Evolutionary conservation across 164 flowering plant species (phyloP), one percentile per base, ranked within the genome.

Genomic region (Pachysandra terminalis): DNA sequence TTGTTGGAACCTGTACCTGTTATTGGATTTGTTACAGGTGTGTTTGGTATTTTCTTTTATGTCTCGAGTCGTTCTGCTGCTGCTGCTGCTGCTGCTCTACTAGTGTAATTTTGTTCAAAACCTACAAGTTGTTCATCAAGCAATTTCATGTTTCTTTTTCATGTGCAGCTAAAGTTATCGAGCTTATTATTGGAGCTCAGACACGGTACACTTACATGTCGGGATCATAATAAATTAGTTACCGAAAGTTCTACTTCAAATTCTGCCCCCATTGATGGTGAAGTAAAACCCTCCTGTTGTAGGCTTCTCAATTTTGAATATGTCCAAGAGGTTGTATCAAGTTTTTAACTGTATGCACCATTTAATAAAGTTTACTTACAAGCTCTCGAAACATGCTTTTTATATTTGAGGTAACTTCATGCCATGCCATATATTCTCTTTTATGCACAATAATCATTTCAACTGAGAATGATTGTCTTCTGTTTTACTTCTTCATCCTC

Each of bases 151-250:
- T 70, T 63, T 59, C 28, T 54, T 37, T 28, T 74, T 54, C 35
- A 49, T 59, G 19, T 85, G 86, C 91, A 96, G 99, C 74, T 67
- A 96, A 96, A 84, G 63, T 96, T 26, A 77, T 90, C 6, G 99
- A 96, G 82, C 96, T 96, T 64, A 60, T 91, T 25, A 68, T 79
- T 65, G 98, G 99, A 67, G 97, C 92, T 48, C 99, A 93, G 68
- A 78, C 96, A 9, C 85, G 99, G 61, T 93, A 91, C 74, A 96
- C 98, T 51, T 96, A 93, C 85, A 90, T 86, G 84, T 93, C 99
- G 5, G 99, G 93, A 68, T 90, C 99, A 63, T 95, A 69, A 81
- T 51, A 61, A 23, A 59, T 70, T 71, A 73, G 28, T 52, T 16
- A 10, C 28, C 1, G 14, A 13, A 69, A 17, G 48, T 56, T 62